Conservation (phyloP, 2,329 filamentous ascomycete species). For the Cladosporium sphaerospermum region DNA sequence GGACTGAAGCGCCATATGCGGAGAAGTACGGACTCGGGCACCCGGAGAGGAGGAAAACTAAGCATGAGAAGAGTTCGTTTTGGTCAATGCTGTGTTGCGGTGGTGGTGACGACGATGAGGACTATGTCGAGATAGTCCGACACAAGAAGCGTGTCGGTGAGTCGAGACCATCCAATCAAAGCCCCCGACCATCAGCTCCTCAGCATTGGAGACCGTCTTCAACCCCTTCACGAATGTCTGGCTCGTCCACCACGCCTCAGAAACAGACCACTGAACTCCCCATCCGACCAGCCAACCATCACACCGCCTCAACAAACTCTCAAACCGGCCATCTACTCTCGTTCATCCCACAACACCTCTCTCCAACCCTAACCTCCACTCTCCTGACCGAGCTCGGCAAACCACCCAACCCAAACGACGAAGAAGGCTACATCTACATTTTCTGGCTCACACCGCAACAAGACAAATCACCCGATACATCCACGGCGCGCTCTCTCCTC, state of each 20-base stretch:
- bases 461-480: conserved; percentile 46
- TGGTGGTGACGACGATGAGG: conserved; percentile 32
- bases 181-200: background rate
- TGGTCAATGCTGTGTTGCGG: conserved; percentile 40
- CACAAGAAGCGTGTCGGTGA: conserved; percentile 32
- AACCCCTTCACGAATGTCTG: background rate
- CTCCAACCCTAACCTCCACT: conserved; percentile 61
- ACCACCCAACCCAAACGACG: conserved; percentile 66
- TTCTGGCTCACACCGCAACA: conserved; percentile 81
- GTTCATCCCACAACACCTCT: conserved; percentile 62
- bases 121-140: conserved; percentile 39
- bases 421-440: conserved; percentile 94
- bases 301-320: conserved; percentile 19
- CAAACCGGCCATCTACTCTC: conserved; percentile 45
- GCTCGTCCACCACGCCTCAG: conserved; percentile 11
- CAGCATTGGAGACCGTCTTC: background rate
- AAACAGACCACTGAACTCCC: conserved; percentile 10
- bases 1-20: conserved; percentile 3
- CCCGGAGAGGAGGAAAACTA: conserved; percentile 19
- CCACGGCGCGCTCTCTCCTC: conserved; percentile 29
- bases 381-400: conserved; percentile 72
- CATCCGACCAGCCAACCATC: conserved; percentile 12
- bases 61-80: conserved; percentile 32
- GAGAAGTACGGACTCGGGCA: conserved; percentile 12
- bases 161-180: conserved; percentile 1